Conservation (phyloP, 805 yeast species). For the Saccharomycodes ludwigii region DNA sequence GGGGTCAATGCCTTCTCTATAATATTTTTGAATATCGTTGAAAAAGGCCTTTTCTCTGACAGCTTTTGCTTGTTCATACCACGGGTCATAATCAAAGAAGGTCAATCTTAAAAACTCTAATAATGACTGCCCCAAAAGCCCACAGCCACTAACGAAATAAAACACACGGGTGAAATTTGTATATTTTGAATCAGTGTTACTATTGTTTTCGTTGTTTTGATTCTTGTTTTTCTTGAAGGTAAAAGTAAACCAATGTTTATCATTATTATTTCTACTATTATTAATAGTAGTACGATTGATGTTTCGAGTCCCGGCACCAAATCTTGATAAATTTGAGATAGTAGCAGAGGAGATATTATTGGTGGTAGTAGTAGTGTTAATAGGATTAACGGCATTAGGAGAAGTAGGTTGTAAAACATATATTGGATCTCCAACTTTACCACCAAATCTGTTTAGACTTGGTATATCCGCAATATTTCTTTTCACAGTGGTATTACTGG, state of each 20-base stretch:
- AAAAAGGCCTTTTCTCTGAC: conserved; percentile 33
- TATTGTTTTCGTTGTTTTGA: too few species aligned
- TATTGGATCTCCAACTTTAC: too few species aligned
- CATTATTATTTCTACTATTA: too few species aligned
- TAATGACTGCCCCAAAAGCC: conserved; percentile 39
- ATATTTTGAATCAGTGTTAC: too few species aligned
- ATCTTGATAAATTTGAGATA: too few species aligned
- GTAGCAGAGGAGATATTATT: too few species aligned
- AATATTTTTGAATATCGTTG: conserved; percentile 22
- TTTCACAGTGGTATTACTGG: too few species aligned
- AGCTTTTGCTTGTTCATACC: conserved; percentile 53
- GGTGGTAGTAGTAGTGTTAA: too few species aligned
- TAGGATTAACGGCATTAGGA: not conserved
- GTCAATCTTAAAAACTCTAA: conserved; percentile 41
- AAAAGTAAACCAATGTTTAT: too few species aligned
- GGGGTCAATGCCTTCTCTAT: conserved; percentile 25
- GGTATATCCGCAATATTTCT: conserved; percentile 23
- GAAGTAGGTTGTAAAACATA: not conserved
- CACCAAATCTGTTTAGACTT: conserved; percentile 21
- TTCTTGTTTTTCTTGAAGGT: too few species aligned
- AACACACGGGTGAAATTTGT: conserved; percentile 21
- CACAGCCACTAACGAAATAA: conserved; percentile 31
- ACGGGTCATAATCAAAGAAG: conserved; percentile 44
- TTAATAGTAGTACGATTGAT: too few species aligned
- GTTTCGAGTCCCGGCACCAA: conserved; percentile 12